Evolutionary conservation across 2,329 filamentous ascomycete species (phyloP), one percentile per base, ranked within the genome.

Genomic region (Capronia epimyces): DNA sequence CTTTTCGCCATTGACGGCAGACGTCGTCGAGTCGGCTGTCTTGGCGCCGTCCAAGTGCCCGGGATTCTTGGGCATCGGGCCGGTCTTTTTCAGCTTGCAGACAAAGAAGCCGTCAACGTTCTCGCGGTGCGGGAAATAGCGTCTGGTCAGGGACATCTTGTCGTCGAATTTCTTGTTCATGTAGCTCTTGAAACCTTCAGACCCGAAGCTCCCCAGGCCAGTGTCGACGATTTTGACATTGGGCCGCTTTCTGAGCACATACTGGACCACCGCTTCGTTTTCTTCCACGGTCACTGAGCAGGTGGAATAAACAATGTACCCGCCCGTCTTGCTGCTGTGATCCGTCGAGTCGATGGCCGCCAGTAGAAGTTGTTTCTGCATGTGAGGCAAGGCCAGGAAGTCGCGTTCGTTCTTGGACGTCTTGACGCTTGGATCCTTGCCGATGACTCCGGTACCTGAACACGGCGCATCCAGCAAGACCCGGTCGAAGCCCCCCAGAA

Each of bases 51-150:
- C 55, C n/a, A 16, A 27, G 39, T 54, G 46, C 18, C 63, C 41
- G 9, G 34, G 44, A 15, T 46, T 54, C 22, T 59, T 48, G 29
- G 87, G 84, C 34, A 86, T 87, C 2, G 88, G 86, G 0, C 82
- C 91, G 13, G 81, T 81, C 78, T 98, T 98, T 71, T 95, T 90
- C 72, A 98, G 86, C 71, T 98, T 98, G 64, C 89, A 88, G 55
- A 98, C 93, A 67, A 89, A 98, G 82, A 98, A 98, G 58, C 93
- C 93, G 68, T 97, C 93, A 27, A 98, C 89, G 72, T 96, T 95
- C 75, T 93, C 89, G 16, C 86, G 80, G 67, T 95, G 89, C 0
- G 89, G 89, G 71, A 94, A 95, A 75, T 89, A 95, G 50, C 90
- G 78, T 58, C 88, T 77, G 13, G 89, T 90, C 66, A 90, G 75